Evolutionary conservation across 192 early-diverging fungal genomes (phyloP).

Genomic region (Linnemannia elongata): DNA sequence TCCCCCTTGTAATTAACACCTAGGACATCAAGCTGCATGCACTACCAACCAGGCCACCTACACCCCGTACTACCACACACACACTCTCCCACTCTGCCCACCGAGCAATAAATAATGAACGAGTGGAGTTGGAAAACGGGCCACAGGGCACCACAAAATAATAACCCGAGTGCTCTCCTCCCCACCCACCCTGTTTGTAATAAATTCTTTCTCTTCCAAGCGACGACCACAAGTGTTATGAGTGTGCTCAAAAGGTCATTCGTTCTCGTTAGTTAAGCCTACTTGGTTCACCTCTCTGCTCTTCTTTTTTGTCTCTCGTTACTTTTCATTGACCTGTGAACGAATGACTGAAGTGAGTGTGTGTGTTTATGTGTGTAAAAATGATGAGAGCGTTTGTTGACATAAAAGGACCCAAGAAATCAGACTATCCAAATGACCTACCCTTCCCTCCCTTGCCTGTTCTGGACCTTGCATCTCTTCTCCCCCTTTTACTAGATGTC

Average conservation of each 20-base stretch:
- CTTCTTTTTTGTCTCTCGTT: too few species aligned
- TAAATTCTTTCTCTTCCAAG: conserved; percentile 1
- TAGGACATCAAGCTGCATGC: too few species aligned
- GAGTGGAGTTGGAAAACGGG: neutral
- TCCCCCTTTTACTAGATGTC: too few species aligned
- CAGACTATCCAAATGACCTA: too few species aligned
- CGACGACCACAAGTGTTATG: neutral
- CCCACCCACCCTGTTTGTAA: neutral
- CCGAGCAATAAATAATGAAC: neutral
- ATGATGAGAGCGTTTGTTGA: too few species aligned
- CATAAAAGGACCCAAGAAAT: too few species aligned
- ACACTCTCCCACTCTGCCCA: neutral
- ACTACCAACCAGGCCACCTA: neutral
- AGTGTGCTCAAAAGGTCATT: neutral
- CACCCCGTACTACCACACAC: neutral
- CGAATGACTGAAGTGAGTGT: too few species aligned
- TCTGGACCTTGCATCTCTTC: too few species aligned
- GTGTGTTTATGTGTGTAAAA: too few species aligned
- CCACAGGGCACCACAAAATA: neutral
- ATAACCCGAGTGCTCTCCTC: neutral
- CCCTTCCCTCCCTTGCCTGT: too few species aligned
- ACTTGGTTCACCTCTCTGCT: neutral
- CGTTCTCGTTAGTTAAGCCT: neutral
- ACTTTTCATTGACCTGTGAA: too few species aligned
- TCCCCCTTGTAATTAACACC: too few species aligned